Evolutionary conservation across 1,139 yeast genomes (phyloP).

Genomic region (Nakaseomyces delphensis): DNA sequence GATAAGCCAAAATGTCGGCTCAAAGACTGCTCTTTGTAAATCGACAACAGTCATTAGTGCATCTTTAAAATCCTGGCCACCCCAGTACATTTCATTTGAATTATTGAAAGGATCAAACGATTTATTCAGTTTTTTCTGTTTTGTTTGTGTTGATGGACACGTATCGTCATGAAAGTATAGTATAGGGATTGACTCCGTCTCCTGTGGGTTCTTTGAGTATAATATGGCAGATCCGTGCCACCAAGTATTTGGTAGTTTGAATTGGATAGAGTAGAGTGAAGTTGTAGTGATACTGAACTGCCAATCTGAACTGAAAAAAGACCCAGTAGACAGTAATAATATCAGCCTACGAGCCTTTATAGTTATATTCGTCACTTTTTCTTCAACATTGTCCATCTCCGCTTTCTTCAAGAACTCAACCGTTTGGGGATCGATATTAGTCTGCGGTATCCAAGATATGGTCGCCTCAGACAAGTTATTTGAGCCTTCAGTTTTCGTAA

Average conservation of each 20-base stretch:
- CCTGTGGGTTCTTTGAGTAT: conserved; percentile 45
- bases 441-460: conserved; percentile 73
- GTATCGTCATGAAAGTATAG: conserved; percentile 89
- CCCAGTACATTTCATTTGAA: conserved; percentile 66
- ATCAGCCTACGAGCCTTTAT: conserved; percentile 5
- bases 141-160: conserved; percentile 60
- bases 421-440: conserved; percentile 32
- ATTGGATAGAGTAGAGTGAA: conserved; percentile 63
- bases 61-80: conserved; percentile 69
- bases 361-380: neutral
- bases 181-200: conserved; percentile 66
- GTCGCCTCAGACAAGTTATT: conserved; percentile 49
- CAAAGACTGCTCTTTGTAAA: conserved; percentile 61
- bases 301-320: conserved; percentile 16
- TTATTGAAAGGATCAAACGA: conserved; percentile 68
- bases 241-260: conserved; percentile 65
- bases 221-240: conserved; percentile 85
- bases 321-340: conserved; percentile 14
- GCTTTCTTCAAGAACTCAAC: conserved; percentile 15
- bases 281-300: conserved; percentile 20
- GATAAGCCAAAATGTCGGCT: conserved; percentile 61
- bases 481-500: conserved; percentile 40
- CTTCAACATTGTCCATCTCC: conserved; percentile 14
- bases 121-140: conserved; percentile 45
- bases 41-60: conserved; percentile 47